Conservation (phyloP, 306 rosid species). For the Urtica urens region DNA sequence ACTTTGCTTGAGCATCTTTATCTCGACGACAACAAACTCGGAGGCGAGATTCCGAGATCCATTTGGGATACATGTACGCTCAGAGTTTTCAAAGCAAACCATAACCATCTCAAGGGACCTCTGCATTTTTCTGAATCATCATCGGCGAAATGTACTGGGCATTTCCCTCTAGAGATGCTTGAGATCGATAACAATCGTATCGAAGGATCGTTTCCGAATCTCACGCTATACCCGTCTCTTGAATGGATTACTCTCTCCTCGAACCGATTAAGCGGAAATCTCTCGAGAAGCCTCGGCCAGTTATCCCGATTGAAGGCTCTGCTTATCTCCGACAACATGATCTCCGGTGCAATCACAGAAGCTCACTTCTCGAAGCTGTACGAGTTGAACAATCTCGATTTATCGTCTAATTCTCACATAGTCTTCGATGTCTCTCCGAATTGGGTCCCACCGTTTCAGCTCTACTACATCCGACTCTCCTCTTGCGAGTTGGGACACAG, state of each 20-base stretch:
- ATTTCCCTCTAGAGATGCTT: not conserved
- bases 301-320: not conserved
- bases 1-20: not conserved
- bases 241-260: not conserved
- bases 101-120: not conserved
- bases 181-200: not conserved
- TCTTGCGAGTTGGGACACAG: not conserved
- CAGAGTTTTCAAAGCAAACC: not conserved
- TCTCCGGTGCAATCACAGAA: not conserved
- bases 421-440: not conserved
- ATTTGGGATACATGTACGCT: not conserved
- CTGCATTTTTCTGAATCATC: not conserved
- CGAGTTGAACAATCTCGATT: not conserved
- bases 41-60: conserved; percentile 7
- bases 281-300: conserved; percentile 1
- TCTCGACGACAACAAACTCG: not conserved
- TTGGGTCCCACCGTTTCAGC: conserved; percentile 17
- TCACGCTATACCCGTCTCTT: conserved; percentile 11
- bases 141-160: not conserved
- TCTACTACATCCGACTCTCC: rapidly evolving
- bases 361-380: not conserved
- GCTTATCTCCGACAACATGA: not conserved
- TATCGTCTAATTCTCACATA: not conserved
- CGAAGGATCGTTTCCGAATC: conserved; percentile 3
- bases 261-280: conserved; percentile 9